Evolutionary conservation across 2,329 filamentous ascomycete species (phyloP).

Genomic region (Ophiocordyceps camponoti-saundersi): DNA sequence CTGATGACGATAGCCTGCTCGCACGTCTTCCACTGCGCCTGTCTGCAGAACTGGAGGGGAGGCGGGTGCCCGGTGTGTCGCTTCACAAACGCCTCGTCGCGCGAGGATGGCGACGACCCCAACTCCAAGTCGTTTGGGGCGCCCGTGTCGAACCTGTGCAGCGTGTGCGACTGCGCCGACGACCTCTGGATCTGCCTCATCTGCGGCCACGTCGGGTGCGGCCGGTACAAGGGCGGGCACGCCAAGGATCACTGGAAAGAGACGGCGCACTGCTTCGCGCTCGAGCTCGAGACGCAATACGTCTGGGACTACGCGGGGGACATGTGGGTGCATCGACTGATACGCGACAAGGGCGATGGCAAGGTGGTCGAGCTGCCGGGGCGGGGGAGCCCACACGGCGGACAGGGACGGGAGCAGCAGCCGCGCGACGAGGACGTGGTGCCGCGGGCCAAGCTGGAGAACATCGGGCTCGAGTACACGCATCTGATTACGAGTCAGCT

Average conservation of each 20-base stretch:
- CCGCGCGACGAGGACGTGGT: constrained; percentile 43
- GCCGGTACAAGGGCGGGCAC: constrained; percentile 83
- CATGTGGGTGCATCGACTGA: constrained; percentile 87
- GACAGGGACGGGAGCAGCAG: constrained; percentile 13
- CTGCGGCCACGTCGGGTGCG: constrained; percentile 83
- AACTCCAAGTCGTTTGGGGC: constrained; percentile 39
- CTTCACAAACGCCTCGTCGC: constrained; percentile 45
- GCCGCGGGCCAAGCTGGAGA: constrained; percentile 50
- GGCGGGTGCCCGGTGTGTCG: constrained; percentile 88
- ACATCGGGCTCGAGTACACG: constrained; percentile 85
- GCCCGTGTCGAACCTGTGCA: constrained; percentile 54
- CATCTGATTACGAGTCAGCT: constrained; percentile 86
- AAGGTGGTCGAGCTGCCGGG: constrained; percentile 82
- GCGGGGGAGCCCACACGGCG: constrained; percentile 17
- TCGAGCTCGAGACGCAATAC: constrained; percentile 84
- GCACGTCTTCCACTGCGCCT: constrained; percentile 94
- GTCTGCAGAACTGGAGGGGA: constrained; percentile 89
- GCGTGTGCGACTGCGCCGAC: constrained; percentile 58
- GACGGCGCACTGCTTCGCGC: constrained; percentile 76
- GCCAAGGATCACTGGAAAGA: constrained; percentile 88
- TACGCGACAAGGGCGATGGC: constrained; percentile 82
- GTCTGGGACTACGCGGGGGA: constrained; percentile 98
- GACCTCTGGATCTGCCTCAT: constrained; percentile 95
- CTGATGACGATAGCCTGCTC: constrained; percentile 92
- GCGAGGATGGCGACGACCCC: constrained; percentile 30